These are phyloP conservation scores for Fusarium sp. DNA, from an alignment of 2,329 filamentous ascomycete genomes.

Conservation along the genomic window DNA sequence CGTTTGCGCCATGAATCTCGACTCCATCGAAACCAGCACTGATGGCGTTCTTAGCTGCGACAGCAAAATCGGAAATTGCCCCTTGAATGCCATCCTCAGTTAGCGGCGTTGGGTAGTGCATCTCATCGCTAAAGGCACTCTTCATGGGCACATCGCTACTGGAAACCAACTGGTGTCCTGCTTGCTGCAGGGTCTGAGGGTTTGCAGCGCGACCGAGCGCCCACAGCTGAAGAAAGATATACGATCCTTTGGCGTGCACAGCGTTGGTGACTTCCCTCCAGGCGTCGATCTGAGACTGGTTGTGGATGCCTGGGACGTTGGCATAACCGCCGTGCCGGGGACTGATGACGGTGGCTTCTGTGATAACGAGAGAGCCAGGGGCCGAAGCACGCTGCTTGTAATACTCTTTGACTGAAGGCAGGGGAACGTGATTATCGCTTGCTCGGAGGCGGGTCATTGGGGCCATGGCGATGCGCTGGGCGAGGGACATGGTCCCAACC, in stretches of 20 bases:
- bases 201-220: neutral
- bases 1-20: conserved; percentile 4
- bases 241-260: neutral
- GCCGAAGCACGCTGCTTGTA: neutral
- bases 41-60: neutral
- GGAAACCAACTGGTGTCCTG: neutral
- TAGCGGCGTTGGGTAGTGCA: neutral
- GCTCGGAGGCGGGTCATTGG: neutral
- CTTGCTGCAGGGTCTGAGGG: neutral
- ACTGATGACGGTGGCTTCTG: neutral
- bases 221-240: neutral
- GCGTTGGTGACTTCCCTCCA: neutral
- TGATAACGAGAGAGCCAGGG: neutral
- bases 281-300: neutral
- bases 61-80: neutral
- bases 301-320: conserved; percentile 9
- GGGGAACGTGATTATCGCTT: neutral
- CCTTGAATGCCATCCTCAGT: neutral
- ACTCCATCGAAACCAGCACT: neutral
- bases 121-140: neutral
- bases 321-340: neutral
- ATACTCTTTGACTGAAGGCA: neutral
- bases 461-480: neutral
- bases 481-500: neutral
- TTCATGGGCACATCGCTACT: neutral